Percentiles rank a stretch among this genome's conserved stretches.
Evolutionary conservation across 108 stramenopile species (phyloP).

Genomic region (Seminavis robusta): DNA sequence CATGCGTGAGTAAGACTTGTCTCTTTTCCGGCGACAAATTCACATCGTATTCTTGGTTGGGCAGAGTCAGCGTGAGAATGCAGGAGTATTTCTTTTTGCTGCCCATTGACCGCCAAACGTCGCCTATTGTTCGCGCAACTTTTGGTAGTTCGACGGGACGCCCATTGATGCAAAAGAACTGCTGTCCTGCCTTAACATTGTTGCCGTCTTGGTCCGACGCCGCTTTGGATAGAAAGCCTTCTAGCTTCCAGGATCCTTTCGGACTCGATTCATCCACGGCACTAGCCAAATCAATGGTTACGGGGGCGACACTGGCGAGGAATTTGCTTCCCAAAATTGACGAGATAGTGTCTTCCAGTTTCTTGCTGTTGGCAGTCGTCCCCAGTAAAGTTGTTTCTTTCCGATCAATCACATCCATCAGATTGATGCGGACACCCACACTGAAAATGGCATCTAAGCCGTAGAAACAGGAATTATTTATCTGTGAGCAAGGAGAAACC

Average conservation of each 20-base stretch:
- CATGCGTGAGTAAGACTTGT: conserved; percentile 84
- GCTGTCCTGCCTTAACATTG: conserved; percentile 5
- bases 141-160: conserved; percentile 94
- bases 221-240: conserved; percentile 8
- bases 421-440: conserved; percentile 57
- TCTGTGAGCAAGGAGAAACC: background rate
- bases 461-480: background rate
- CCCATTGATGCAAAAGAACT: conserved; percentile 93
- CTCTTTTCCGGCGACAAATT: conserved; percentile 97
- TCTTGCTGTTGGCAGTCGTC: conserved; percentile 42
- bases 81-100: conserved; percentile 85
- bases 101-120: conserved; percentile 85
- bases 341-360: conserved; percentile 55
- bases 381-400: conserved; percentile 38
- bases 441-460: conserved; percentile 67
- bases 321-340: conserved; percentile 63
- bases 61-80: conserved; percentile 75
- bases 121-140: conserved; percentile 54
- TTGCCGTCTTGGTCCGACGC: background rate
- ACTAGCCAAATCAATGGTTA: conserved; percentile 38
- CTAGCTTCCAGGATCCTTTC: background rate
- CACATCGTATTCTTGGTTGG: conserved; percentile 86
- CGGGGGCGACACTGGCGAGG: conserved; percentile 35
- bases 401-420: conserved; percentile 51
- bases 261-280: conserved; percentile 6